phyloP scores from a whole-genome alignment of 306 rosid species.

The Hippophae tibetana region DNA sequence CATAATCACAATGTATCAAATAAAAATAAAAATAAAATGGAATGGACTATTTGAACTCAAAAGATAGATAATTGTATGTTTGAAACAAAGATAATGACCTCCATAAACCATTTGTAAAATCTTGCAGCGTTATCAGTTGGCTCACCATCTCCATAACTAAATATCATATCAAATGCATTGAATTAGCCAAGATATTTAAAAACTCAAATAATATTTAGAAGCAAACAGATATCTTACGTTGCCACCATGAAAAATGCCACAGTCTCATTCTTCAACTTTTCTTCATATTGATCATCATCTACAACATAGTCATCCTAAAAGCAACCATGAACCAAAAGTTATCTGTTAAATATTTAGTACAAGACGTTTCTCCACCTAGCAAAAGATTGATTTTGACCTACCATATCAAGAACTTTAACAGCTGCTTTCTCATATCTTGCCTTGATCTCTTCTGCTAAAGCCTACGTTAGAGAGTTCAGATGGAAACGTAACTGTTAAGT shows the following conservation, averaged over 20 bases:
- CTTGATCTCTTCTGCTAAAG: conserved; percentile 79
- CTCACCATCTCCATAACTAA: conserved; percentile 97
- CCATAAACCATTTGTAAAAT: conserved; percentile 87
- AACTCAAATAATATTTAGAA: conserved; percentile 6
- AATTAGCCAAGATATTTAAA: too few species aligned
- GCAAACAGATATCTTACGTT: conserved; percentile 43
- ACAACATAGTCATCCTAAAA: conserved; percentile 78
- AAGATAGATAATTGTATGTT: too few species aligned
- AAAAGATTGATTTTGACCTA: conserved; percentile 13
- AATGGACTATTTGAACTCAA: neutral
- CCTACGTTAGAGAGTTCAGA: conserved; percentile 24
- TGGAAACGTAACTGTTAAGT: too few species aligned
- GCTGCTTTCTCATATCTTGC: conserved; percentile 72
- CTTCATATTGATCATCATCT: conserved; percentile 72
- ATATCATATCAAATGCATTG: neutral
- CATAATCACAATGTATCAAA: neutral
- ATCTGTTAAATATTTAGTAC: neutral
- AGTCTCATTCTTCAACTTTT: conserved; percentile 61
- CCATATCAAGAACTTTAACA: conserved; percentile 82
- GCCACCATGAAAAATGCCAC: conserved; percentile 74
- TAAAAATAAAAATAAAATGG: neutral
- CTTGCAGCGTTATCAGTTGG: conserved; percentile 96
- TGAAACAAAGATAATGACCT: conserved; percentile 30
- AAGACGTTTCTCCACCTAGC: neutral
- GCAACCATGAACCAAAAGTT: conserved; percentile 1